Base-by-base conservation (phyloP, 345 rosid genomes). In the Camelina sativa region DNA sequence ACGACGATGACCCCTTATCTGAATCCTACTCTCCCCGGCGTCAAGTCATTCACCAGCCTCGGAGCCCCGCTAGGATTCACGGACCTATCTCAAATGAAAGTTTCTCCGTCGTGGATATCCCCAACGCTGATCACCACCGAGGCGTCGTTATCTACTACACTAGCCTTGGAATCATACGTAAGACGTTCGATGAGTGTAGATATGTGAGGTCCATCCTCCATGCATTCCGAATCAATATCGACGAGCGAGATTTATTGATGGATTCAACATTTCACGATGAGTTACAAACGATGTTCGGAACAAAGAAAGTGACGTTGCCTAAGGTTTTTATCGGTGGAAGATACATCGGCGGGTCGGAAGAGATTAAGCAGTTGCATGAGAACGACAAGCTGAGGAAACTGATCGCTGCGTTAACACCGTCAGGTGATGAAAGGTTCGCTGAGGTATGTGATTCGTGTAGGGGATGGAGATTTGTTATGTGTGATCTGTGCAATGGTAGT, bases 181-280 rank as follows among this genome's bases (percentile, higher is more conserved):
- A 79, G 71, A 89, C 97, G n/a, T 89, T 79, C 78, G 91, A 88
- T 65, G 97, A 88, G 67, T 90, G 97, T 82, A 71, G 79, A 50
- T 17, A 74, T 37, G 90, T 89, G 71, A 60, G 82, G 41, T 83
- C 91, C 4, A 88, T 92, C 70, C 88, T 92, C 35, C 85, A 81
- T 0, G 86, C 82, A 4, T 69, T 83, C 46, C 77, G 85, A 0
- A 86, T 86, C 62, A 76, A 81, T 0, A 72, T 88, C 44, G 98
- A 92, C 80, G 96, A 92, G 40, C 89, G 95, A 4, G 98, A 92
- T 77, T 72, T 92, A 73, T 86, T 91, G 6, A 84, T 92, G 95
- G 93, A 91, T 37, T 62, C 80, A 1, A 61, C 32, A 3, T 91
- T 87, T 72, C 67, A 79, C 13, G 83, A 82, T 4, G 93, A 93